These are phyloP conservation scores for Mallotus nudiflorus DNA, from an alignment of 345 rosid genomes.

Conservation along the genomic window DNA sequence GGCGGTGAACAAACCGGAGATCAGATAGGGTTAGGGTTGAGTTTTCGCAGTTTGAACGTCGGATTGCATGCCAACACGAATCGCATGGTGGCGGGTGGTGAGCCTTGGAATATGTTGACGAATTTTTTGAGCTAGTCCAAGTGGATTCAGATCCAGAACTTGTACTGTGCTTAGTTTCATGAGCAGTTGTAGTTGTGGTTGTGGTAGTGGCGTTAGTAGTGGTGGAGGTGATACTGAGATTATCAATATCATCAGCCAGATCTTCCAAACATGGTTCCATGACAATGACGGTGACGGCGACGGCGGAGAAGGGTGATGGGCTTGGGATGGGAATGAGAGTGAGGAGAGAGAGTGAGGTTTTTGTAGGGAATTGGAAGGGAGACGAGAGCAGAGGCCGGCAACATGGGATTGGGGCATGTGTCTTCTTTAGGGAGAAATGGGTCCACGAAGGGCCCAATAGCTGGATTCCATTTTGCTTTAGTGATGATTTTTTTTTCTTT, in stretches of 20 bases:
- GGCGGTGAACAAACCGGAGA: conserved; percentile 60
- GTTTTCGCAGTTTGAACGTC: conserved; percentile 21
- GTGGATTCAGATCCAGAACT: conserved; percentile 45
- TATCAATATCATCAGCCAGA: conserved; percentile 37
- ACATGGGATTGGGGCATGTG: conserved; percentile 38
- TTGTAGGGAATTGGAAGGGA: conserved; percentile 9
- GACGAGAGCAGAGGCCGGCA: conserved; percentile 39
- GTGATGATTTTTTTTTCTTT: neutral
- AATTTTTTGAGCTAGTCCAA: conserved; percentile 25
- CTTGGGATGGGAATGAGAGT: neutral
- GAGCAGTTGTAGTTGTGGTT: conserved; percentile 20
- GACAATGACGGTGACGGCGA: conserved; percentile 9
- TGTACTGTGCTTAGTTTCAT: conserved; percentile 32
- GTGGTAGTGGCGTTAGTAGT: conserved; percentile 27
- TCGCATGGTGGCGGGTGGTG: conserved; percentile 51
- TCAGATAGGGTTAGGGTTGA: conserved; percentile 43
- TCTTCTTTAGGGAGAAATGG: conserved; percentile 21
- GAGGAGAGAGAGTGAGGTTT: conserved; percentile 8
- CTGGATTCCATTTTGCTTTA: conserved; percentile 5
- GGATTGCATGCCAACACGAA: conserved; percentile 56
- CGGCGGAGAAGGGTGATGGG: neutral
- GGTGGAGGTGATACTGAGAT: conserved; percentile 45
- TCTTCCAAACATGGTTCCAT: conserved; percentile 35
- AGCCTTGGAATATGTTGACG: conserved; percentile 29
- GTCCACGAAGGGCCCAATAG: conserved; percentile 20